Evolutionary conservation across 176 grass and related monocot species (phyloP).

Genomic region (Triticum dicoccoides): DNA sequence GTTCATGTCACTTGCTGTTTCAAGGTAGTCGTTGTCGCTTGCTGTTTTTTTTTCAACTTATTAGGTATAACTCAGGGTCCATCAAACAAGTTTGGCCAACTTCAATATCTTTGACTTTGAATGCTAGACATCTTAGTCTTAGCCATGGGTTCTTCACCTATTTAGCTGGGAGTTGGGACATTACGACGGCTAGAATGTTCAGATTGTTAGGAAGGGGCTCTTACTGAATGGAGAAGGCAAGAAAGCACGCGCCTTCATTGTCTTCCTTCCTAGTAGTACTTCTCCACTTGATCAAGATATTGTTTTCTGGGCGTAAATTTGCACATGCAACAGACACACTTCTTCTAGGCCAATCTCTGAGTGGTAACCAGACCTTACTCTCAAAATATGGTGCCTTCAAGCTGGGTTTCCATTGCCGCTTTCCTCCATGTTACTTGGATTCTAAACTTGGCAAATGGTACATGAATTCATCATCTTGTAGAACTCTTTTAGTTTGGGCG

Average conservation of each 20-base stretch:
- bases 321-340: slow-evolving; percentile 2
- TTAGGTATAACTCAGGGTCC: too few species aligned
- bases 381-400: slow-evolving; percentile 25
- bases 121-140: neutral
- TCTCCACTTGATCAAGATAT: neutral
- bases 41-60: too few species aligned
- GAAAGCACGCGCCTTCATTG: neutral
- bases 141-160: neutral
- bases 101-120: neutral
- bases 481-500: too few species aligned
- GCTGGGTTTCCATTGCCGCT: neutral
- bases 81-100: neutral
- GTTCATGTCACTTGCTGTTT: too few species aligned
- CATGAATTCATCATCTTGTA: too few species aligned
- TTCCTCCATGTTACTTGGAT: neutral
- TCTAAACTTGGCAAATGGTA: slow-evolving; percentile 2
- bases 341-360: slow-evolving; percentile 25
- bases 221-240: neutral
- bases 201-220: neutral
- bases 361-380: neutral
- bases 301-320: neutral
- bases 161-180: neutral
- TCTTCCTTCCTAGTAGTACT: neutral
- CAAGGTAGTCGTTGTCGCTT: too few species aligned
- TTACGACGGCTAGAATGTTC: neutral